Percentiles rank a stretch among this genome's conserved stretches.
phyloP scores from a whole-genome alignment of 2,329 filamentous ascomycete genomes.

The Tympanopsis confertula region DNA sequence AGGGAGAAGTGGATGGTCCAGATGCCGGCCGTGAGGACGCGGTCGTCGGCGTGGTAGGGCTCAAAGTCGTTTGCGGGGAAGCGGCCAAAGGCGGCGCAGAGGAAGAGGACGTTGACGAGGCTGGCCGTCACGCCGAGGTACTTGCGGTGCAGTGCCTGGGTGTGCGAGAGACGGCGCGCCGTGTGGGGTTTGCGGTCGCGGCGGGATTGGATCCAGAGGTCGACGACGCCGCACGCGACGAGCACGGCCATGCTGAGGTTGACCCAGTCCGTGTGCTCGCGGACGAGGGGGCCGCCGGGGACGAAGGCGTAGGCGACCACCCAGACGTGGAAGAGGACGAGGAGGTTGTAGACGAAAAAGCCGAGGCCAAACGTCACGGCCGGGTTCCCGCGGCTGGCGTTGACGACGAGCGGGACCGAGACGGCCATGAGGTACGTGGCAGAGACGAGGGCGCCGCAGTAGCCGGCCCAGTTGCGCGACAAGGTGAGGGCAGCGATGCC shows the following conservation, averaged over 20 bases:
- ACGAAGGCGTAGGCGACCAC: conserved; percentile 97
- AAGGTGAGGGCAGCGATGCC: conserved; percentile 70
- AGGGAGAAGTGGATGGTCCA: conserved; percentile 98
- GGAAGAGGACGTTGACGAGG: conserved; percentile 68
- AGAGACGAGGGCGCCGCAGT: conserved; percentile 67
- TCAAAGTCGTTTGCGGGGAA: conserved; percentile 88
- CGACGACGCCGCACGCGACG: conserved; percentile 76
- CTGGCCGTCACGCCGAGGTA: conserved; percentile 48
- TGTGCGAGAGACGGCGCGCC: conserved; percentile 18
- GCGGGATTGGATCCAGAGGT: conserved; percentile 41
- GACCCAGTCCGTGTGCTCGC: conserved; percentile 91
- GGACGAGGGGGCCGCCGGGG: conserved; percentile 79
- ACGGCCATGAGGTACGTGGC: conserved; percentile 74
- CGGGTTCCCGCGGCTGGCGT: conserved; percentile 66
- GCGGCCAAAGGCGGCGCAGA: conserved; percentile 72
- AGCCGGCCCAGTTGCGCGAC: conserved; percentile 76
- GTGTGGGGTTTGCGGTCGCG: conserved; percentile 24
- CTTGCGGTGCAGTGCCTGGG: conserved; percentile 10
- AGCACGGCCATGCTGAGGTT: conserved; percentile 77
- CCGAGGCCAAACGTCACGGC: conserved; percentile 75
- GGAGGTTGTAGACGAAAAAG: conserved; percentile 83
- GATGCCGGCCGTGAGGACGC: conserved; percentile 83
- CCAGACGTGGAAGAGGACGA: conserved; percentile 95
- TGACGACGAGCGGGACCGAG: conserved; percentile 61
- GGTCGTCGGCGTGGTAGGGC: conserved; percentile 78